A percentile compares a stretch with the other conserved stretches of the same genome.
Evolutionary conservation across 2,329 filamentous ascomycete genomes (phyloP).

Genomic region (Paraphaeosphaeria sporulosa): DNA sequence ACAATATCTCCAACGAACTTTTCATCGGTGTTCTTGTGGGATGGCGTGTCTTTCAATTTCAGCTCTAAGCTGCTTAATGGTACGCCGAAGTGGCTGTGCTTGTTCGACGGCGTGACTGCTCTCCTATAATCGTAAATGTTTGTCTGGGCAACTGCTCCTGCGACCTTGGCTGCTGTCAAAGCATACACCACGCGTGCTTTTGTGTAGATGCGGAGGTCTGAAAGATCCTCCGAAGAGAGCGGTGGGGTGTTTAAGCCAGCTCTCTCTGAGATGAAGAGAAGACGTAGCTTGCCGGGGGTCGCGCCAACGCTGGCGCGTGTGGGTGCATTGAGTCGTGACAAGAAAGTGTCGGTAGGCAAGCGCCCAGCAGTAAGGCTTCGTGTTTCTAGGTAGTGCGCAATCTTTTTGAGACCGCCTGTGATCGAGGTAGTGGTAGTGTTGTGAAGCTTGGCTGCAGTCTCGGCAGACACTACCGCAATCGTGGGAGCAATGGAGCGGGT

Average conservation of each 20-base stretch:
- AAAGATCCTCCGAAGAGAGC: conserved; percentile 74
- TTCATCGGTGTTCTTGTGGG: conserved; percentile 70
- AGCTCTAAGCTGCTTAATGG: conserved; percentile 83
- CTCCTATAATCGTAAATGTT: conserved; percentile 85
- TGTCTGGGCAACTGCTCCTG: conserved; percentile 87
- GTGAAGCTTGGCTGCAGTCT: conserved; percentile 74
- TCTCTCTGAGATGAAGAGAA: conserved; percentile 81
- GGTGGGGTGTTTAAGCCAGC: conserved; percentile 67
- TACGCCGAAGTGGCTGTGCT: conserved; percentile 76
- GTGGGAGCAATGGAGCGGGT: conserved; percentile 81
- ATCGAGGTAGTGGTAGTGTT: conserved; percentile 66
- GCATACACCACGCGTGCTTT: conserved; percentile 85
- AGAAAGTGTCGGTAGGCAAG: conserved; percentile 72
- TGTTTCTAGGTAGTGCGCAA: conserved; percentile 76
- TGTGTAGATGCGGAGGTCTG: conserved; percentile 82
- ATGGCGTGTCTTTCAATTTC: conserved; percentile 69
- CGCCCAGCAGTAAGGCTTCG: conserved; percentile 75
- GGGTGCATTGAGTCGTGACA: conserved; percentile 68
- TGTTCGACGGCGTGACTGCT: conserved; percentile 49
- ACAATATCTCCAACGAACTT: conserved; percentile 65
- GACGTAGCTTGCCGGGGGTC: conserved; percentile 75
- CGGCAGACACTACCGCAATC: conserved; percentile 78
- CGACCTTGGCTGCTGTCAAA: conserved; percentile 81
- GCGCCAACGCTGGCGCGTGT: conserved; percentile 67
- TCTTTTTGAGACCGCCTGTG: conserved; percentile 68